phyloP scores from a whole-genome alignment of 2,329 filamentous ascomycete genomes.

The Fusarium solani-melongenae region DNA sequence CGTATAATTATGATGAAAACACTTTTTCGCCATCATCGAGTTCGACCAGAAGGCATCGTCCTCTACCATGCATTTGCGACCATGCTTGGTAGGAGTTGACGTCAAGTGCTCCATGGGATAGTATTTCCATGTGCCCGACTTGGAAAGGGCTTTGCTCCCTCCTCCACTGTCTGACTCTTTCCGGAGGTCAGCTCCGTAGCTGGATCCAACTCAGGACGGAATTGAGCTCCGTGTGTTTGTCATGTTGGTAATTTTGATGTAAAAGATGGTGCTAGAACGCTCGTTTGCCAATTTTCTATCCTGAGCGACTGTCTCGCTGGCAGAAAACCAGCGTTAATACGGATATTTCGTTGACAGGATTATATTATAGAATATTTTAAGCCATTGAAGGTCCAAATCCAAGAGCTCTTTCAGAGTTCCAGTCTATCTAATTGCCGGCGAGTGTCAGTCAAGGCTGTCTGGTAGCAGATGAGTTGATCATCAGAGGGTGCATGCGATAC shows the following conservation, averaged over 20 bases:
- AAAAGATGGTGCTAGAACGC: not conserved
- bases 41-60: not conserved
- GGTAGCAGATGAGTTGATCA: not conserved
- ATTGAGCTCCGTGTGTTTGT: not conserved
- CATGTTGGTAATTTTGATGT: not conserved
- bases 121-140: not conserved
- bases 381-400: no score
- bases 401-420: not conserved
- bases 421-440: not conserved
- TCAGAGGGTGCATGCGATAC: not conserved
- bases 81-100: constrained; percentile 22
- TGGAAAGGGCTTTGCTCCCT: not conserved
- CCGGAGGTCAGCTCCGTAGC: constrained; percentile 27
- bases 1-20: constrained; percentile 5
- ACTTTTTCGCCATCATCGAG: not conserved
- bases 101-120: constrained; percentile 19
- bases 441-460: not conserved
- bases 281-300: not conserved
- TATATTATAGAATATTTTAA: no score
- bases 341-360: no score
- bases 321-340: not conserved
- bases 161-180: not conserved
- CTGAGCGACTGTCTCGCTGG: not conserved
- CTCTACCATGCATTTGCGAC: not conserved
- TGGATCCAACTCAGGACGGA: not conserved